Evolutionary conservation across 2,329 filamentous ascomycete species (phyloP), one percentile per base, ranked within the genome.

Genomic region (Alternaria conjuncta): DNA sequence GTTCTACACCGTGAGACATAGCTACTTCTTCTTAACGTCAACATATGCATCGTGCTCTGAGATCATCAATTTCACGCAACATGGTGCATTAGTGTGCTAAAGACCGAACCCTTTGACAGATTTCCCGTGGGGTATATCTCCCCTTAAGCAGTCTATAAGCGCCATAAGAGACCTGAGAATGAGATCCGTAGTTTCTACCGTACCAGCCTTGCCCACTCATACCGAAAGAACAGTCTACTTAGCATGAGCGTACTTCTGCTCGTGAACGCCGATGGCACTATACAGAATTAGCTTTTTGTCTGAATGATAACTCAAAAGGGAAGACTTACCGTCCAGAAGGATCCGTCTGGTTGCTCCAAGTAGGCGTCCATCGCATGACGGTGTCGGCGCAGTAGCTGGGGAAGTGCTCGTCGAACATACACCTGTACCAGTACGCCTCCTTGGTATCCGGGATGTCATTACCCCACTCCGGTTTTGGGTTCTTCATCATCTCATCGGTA

Each of bases 391-490:
- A 98, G 77, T 90, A 90, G 60, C 90, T 87, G 50, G 96, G 96
- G 88, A 98, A 99, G 83, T 96, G 95, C 87, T 99, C 95, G 81
- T 99, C 96, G 80, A 98, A 99, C 95, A 99, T 98, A 80, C 85
- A 87, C 75, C 96, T 91, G 85, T 99, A 99, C 96, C 96, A 99
- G 87, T 89, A 94, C 83, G 94, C 96, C 84, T 99, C 96, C 88
- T 99, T 99, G 77, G 91, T 94, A 78, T 97, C 94, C 10, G 96
- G 96, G 67, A 97, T 88, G 78, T 99, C 96, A 75, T 84, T 83
- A 55, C 94, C 95, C 96, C 96, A 99, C 82, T 97, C 93, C 12
- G 93, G 88, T 87, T 97, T 97, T 68, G 96, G 95, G 88, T 96
- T 95, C 87, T 94, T 94, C 92, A 99, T 94, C 92, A 98, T 93